phyloP scores from a whole-genome alignment of 2,329 filamentous ascomycete genomes.

The Rhynchosporium agropyri region DNA sequence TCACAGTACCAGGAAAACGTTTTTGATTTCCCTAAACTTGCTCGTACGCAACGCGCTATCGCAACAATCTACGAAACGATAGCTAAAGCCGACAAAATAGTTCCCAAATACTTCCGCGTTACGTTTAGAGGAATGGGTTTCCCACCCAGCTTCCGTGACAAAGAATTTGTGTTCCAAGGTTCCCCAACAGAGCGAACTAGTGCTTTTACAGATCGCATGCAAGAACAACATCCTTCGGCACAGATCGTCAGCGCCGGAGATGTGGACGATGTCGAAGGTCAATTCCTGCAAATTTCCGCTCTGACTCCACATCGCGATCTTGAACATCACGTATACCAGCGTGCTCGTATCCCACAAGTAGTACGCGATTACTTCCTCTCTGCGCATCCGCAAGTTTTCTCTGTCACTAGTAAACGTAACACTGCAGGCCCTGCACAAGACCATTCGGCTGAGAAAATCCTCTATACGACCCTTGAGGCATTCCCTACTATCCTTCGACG shows the following conservation, averaged over 20 bases:
- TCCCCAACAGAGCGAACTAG: conserved; percentile 74
- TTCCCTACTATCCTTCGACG: conserved; percentile 91
- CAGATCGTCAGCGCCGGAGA: conserved; percentile 74
- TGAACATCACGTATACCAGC: conserved; percentile 81
- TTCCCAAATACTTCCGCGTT: conserved; percentile 89
- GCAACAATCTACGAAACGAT: conserved; percentile 90
- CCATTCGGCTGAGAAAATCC: conserved; percentile 79
- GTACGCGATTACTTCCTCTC: conserved; percentile 86
- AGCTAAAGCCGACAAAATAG: conserved; percentile 75
- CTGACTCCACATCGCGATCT: conserved; percentile 83
- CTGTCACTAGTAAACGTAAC: conserved; percentile 71
- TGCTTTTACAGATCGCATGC: conserved; percentile 88
- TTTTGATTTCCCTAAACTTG: conserved; percentile 91
- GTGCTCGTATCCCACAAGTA: conserved; percentile 78
- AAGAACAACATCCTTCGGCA: conserved; percentile 84
- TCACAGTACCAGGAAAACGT: conserved; percentile 87
- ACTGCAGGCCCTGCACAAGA: conserved; percentile 70
- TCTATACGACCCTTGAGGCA: conserved; percentile 80
- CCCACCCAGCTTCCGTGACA: conserved; percentile 77
- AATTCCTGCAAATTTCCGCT: conserved; percentile 81
- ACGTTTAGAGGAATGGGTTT: conserved; percentile 89
- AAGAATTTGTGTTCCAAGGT: conserved; percentile 91
- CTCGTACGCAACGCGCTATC: conserved; percentile 85
- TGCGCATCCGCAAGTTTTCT: conserved; percentile 76
- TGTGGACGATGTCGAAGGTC: conserved; percentile 82